Conservation (phyloP, 257 asterid genomes). For the Petunia axillaris region DNA sequence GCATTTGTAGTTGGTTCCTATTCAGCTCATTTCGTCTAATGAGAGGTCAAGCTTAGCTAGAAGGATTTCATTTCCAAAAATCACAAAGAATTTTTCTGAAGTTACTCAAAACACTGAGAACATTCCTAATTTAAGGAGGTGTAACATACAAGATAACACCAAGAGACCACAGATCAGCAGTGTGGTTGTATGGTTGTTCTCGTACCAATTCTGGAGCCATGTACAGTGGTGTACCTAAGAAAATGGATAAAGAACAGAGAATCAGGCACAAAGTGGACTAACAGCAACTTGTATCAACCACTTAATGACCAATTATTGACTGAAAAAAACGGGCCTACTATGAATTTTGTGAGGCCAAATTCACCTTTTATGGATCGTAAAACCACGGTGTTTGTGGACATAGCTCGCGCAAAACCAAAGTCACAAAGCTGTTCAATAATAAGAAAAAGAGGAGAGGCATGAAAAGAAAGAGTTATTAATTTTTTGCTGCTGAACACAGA, state of each 20-base stretch:
- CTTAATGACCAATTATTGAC: slow-evolving; percentile 5
- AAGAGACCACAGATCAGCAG: slow-evolving; percentile 99
- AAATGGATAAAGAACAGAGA: slow-evolving; percentile 32
- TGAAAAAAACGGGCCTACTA: slow-evolving; percentile 11
- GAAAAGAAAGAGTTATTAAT: slow-evolving; percentile 22
- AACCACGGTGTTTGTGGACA: slow-evolving; percentile 96
- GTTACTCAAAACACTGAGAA: slow-evolving; percentile 2
- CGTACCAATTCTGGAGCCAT: slow-evolving; percentile 99
- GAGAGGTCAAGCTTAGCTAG: neutral
- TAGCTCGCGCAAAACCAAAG: slow-evolving; percentile 97
- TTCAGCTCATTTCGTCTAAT: slow-evolving; percentile 3
- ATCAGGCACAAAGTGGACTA: slow-evolving; percentile 29
- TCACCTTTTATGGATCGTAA: slow-evolving; percentile 92
- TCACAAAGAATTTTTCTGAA: neutral
- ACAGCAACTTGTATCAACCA: slow-evolving; percentile 26
- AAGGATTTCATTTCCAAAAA: neutral
- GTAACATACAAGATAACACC: slow-evolving; percentile 92
- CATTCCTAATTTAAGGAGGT: slow-evolving; percentile 21
- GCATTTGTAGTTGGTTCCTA: neutral
- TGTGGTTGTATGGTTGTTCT: slow-evolving; percentile 99
- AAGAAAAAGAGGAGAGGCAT: slow-evolving; percentile 29
- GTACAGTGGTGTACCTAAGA: slow-evolving; percentile 92
- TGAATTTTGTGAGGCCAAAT: slow-evolving; percentile 26
- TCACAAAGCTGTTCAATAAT: slow-evolving; percentile 76
- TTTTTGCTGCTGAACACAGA: neutral